Base-by-base conservation (phyloP, 176 grass and related monocot species). In the Alloteropsis semialata region DNA sequence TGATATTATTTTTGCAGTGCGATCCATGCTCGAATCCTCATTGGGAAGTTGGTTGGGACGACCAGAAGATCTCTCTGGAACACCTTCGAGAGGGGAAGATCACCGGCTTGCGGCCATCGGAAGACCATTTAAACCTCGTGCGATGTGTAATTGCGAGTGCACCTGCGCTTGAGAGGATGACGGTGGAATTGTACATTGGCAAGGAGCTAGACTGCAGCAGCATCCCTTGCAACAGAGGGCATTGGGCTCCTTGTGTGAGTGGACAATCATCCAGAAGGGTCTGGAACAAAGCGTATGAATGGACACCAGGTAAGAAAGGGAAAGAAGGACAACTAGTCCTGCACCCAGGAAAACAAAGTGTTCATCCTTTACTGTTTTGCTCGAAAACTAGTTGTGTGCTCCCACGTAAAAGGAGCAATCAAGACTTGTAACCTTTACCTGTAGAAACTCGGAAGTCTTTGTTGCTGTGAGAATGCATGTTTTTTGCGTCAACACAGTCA, bases 201-300 rank as follows among this genome's bases (percentile, higher is more conserved):
- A 55, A 75, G 71, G 49, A 75, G 32, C 6, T 75, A 54, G 49
- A 75, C 49, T 54, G 72, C 49, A 55, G 49, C 72, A 55, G 72
- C 49, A 54, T 75, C 72, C 72, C 72, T 38, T 75, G 72, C 49
- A n/a, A 9, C 32, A 55, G 49, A 75, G 72, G 72, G 32, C 72
- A 9, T 9, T 75, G 72, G 72, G 30, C 30, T 54, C 72, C 30
- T 38, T 55, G 72, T 55, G 72, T 16, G 10, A 37, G 1, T 54
- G 72, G 30, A 16, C 48, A 54, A 9, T 36, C 48, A 44, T 25
- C 21, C 3, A 54, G 10, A 53, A 22, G 18, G 28, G 5, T 3
- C 10, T 34, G 5, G 34, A 36, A 24, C 72, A 34, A 15, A 55
- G 19, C 34, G 19, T 75, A 55, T 55, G 72, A 75, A 36, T 75